Evolutionary conservation across 2,329 filamentous ascomycete species (phyloP).

Genomic region (Microsporum audouinii): DNA sequence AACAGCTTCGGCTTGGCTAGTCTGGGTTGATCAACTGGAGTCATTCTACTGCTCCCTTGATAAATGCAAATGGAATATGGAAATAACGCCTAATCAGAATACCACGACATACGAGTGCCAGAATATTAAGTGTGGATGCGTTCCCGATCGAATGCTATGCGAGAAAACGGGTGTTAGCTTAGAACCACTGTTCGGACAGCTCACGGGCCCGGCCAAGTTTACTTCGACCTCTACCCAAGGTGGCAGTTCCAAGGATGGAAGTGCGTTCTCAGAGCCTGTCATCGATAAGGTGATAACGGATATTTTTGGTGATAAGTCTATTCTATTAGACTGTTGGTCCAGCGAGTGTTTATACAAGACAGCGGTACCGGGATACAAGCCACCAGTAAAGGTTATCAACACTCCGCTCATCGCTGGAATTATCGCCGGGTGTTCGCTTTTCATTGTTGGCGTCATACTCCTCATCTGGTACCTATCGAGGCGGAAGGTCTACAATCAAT

Average conservation of each 20-base stretch:
- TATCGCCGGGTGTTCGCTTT: constrained; percentile 74
- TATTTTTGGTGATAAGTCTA: constrained; percentile 86
- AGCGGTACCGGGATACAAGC: constrained; percentile 79
- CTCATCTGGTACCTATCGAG: constrained; percentile 79
- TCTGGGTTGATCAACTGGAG: constrained; percentile 89
- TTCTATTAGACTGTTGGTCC: constrained; percentile 66
- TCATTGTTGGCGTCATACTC: constrained; percentile 77
- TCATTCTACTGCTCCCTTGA: constrained; percentile 93
- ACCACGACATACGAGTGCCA: constrained; percentile 76
- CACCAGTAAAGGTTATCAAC: constrained; percentile 88
- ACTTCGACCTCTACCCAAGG: constrained; percentile 50
- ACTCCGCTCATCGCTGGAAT: constrained; percentile 90
- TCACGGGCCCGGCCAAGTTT: constrained; percentile 81
- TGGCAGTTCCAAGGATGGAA: constrained; percentile 54
- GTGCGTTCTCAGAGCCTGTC: constrained; percentile 77
- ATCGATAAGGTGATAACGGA: constrained; percentile 84
- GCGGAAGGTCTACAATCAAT: constrained; percentile 49
- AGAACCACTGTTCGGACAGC: constrained; percentile 72
- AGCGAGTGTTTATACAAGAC: constrained; percentile 92
- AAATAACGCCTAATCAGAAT: constrained; percentile 60
- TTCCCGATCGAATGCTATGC: constrained; percentile 85
- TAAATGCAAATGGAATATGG: constrained; percentile 62
- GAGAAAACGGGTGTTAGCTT: constrained; percentile 68
- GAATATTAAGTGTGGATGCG: constrained; percentile 74
- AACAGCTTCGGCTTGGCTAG: constrained; percentile 33